Evolutionary conservation across 2,329 filamentous ascomycete species (phyloP), one percentile per base, ranked within the genome.

Genomic region (Purpureocillium takamizusanense): DNA sequence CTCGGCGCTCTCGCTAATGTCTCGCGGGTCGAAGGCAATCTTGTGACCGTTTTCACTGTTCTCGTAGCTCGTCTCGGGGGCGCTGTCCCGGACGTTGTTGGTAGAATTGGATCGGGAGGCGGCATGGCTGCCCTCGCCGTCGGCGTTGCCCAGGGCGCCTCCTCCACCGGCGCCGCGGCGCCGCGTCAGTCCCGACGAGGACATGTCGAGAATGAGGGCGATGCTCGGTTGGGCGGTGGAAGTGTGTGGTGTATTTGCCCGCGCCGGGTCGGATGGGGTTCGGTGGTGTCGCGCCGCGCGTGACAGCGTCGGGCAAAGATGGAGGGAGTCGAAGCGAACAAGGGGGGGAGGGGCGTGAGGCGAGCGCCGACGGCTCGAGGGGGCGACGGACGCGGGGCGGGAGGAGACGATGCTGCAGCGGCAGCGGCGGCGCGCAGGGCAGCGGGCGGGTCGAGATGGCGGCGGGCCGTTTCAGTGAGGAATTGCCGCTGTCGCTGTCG

Each of bases 1-100:
- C 72, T 98, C 92, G 51, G 84, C 87, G 64, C 81, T 95, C 73
- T 98, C 92, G 67, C 83, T 94, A 55, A 98, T 94, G 64, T 98
- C 92, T 63, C 90, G 77, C 42, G 92, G 92, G 63, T 98, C 92
- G 62, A 87, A 98, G 42, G 89, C 92, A 63, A 98, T 97, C 74
- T 94, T 95, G 75, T 97, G 92, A 50, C 92, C 92, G 68, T 95
- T 95, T 66, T 94, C 90, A 61, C 83, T 75, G 59, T 74, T 88
- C 67, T 89, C 84, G 70, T 94, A 97, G 55, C 84, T 90, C 44
- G 92, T 95, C 66, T 81, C 78, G 54, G 76, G 78, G 47, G 61
- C 68, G 55, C 53, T 66, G 54, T 77, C 74, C 55, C 65, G 66
- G 54, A 65, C 59, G 56, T 74, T 74, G 53, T 60, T 64, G 43